Percentiles rank a stretch among this genome's conserved stretches.
Evolutionary conservation across 768 basidiomycete species (phyloP).

Genomic region (Pleurotus giganteus): DNA sequence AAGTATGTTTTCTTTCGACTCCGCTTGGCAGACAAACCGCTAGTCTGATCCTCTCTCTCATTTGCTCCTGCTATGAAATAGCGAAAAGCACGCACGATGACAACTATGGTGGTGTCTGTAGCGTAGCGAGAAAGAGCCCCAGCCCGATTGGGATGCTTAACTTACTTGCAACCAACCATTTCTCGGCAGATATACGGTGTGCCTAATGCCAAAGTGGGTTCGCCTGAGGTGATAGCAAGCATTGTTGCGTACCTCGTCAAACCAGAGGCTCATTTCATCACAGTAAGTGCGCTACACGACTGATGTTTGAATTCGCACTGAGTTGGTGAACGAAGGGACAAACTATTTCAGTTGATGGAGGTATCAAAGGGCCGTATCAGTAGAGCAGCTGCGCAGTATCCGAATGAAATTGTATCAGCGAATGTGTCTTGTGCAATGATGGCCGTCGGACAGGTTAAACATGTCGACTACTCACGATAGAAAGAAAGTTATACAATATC

Average conservation of each 20-base stretch:
- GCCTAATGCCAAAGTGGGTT: constrained; percentile 19
- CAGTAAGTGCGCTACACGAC: constrained; percentile 15
- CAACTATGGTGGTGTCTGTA: not conserved
- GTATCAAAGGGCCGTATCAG: not conserved
- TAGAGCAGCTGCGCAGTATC: not conserved
- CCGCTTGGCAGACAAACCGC: not conserved
- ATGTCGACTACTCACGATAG: no score
- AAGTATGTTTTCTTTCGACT: constrained; percentile 19
- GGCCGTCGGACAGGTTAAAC: no score
- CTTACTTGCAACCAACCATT: no score
- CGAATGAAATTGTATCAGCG: no score
- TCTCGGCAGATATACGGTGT: constrained; percentile 6
- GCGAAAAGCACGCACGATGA: constrained; percentile 2
- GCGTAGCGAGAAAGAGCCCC: constrained; percentile 2
- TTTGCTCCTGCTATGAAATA: not conserved
- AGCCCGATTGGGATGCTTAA: no score
- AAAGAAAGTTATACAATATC: no score
- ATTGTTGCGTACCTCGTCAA: constrained; percentile 36
- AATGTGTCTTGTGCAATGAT: no score
- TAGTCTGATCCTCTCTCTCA: not conserved
- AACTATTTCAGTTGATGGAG: constrained; percentile 7
- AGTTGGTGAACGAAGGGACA: not conserved
- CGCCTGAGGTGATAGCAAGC: constrained; percentile 31
- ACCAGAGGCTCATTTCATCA: constrained; percentile 31
- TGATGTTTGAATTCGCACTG: not conserved